These are phyloP conservation scores for Nepenthes gracilis DNA, from an alignment of 148 eudicot species.

Conservation along the genomic window DNA sequence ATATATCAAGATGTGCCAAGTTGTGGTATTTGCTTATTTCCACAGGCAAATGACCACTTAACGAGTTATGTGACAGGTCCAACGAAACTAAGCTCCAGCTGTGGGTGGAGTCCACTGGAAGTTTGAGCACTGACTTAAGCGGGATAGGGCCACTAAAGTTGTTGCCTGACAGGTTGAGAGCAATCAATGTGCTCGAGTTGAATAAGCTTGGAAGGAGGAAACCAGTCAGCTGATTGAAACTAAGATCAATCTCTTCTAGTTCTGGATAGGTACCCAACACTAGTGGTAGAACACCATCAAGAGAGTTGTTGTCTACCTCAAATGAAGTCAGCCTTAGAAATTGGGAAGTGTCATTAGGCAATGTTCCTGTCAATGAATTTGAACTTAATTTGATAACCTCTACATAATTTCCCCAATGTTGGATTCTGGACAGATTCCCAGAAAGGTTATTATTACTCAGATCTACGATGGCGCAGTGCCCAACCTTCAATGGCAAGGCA, in stretches of 20 bases:
- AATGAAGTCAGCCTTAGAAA: slow-evolving; percentile 51
- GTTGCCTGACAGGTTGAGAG: slow-evolving; percentile 43
- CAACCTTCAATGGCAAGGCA: slow-evolving; percentile 36
- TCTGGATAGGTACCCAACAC: slow-evolving; percentile 39
- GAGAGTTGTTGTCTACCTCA: slow-evolving; percentile 43
- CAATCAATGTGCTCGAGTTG: slow-evolving; percentile 23
- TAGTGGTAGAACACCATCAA: slow-evolving; percentile 38
- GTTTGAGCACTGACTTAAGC: background rate
- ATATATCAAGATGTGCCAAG: slow-evolving; percentile 42
- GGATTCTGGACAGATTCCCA: slow-evolving; percentile 46
- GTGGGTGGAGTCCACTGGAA: background rate
- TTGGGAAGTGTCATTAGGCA: slow-evolving; percentile 43
- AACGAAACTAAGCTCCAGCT: slow-evolving; percentile 28
- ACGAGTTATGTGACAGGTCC: slow-evolving; percentile 43
- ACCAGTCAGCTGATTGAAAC: slow-evolving; percentile 39
- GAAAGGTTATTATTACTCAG: slow-evolving; percentile 47
- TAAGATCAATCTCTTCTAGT: slow-evolving; percentile 37
- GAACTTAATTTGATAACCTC: slow-evolving; percentile 48
- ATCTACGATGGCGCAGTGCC: slow-evolving; percentile 48
- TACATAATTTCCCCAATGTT: slow-evolving; percentile 48
- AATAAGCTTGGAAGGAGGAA: slow-evolving; percentile 32
- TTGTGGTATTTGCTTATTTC: slow-evolving; percentile 28
- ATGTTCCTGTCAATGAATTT: slow-evolving; percentile 38
- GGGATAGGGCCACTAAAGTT: slow-evolving; percentile 38
- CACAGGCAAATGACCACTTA: slow-evolving; percentile 34